Evolutionary conservation across 495 filamentous ascomycete genomes (phyloP).

Genomic region (Lepidopterella palustris): DNA sequence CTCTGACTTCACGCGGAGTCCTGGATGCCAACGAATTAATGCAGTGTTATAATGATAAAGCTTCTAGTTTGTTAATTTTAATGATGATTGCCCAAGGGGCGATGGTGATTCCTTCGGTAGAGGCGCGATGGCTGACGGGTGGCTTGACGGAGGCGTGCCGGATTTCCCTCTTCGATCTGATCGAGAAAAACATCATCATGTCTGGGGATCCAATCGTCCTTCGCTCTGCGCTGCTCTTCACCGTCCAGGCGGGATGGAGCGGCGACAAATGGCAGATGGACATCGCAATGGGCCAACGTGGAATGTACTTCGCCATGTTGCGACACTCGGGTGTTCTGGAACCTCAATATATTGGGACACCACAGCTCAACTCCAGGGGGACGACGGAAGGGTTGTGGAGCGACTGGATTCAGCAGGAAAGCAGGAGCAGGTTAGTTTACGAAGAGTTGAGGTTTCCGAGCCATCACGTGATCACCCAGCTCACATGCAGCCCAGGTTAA

Average conservation of each 20-base stretch:
- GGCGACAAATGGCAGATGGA: constrained; percentile 68
- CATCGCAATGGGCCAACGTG: constrained; percentile 61
- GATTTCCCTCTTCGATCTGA: constrained; percentile 57
- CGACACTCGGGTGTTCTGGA: constrained; percentile 53
- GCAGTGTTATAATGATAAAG: constrained; percentile 46
- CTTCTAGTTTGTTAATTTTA: constrained; percentile 51
- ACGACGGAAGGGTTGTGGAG: constrained; percentile 48
- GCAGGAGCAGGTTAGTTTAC: constrained; percentile 46
- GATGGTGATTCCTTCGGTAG: constrained; percentile 48
- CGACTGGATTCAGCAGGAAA: constrained; percentile 53
- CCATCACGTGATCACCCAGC: constrained; percentile 15
- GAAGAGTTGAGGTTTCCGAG: constrained; percentile 1
- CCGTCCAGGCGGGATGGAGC: constrained; percentile 55
- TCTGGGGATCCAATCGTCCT: constrained; percentile 51
- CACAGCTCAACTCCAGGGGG: constrained; percentile 24
- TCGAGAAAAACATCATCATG: constrained; percentile 59
- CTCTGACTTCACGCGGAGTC: constrained; percentile 44
- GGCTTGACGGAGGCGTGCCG: constrained; percentile 59
- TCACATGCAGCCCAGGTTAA: constrained; percentile 39
- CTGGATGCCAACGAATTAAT: constrained; percentile 57
- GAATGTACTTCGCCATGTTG: constrained; percentile 57
- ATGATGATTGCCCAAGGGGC: constrained; percentile 63
- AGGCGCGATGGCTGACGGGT: constrained; percentile 53
- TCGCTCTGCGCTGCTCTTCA: constrained; percentile 55
- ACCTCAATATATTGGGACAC: constrained; percentile 35